Base-by-base conservation (phyloP, 148 eudicot genomes). In the Pouteria glomerata region DNA sequence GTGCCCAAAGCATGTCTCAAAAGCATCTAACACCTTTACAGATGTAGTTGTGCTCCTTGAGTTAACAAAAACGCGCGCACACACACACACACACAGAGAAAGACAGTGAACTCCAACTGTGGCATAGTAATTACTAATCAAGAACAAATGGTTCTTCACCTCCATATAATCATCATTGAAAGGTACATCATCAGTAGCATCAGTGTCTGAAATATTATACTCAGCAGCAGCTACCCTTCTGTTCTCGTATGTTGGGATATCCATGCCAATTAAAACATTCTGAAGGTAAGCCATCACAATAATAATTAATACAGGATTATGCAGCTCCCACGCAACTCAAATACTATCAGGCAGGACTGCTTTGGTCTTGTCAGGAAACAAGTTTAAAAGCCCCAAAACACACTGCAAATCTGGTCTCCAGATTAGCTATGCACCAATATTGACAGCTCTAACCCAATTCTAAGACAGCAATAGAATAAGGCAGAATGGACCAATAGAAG, bases 191-290 rank as follows among this genome's bases (percentile, higher is more conserved):
- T 76, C 78, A 44, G 26, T 60, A 39, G 45, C 19, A 47, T 29
- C 69, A 48, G 44, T 57, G 53, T 76, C 85, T 18, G 66, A 70
- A 53, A 52, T 39, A 57, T 70, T 66, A 78, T 74, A 58, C 33
- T 78, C 82, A 65, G 74, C 70, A 69, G 72, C 42, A 41, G 81
- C 62, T 61, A 72, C 65, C 73, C 55, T 76, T 71, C 76, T 71
- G 68, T 74, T 73, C 70, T 71, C 81, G 11, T 81, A 75, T 16
- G 73, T 57, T 7, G 76, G 34, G 12, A 81, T 70, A 73, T 81
- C 87, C 82, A 84, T 84, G 23, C 82, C 87, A 29, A 81, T 51
- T 52, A 84, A 66, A 70, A 66, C 85, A 76, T 82, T 84, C 87
- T 84, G 77, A 64, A 60, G 57, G 52, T n/a, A 71, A 72, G 27